Evolutionary conservation across 768 basidiomycete species (phyloP).

Genomic region (Hericium alpestre): DNA sequence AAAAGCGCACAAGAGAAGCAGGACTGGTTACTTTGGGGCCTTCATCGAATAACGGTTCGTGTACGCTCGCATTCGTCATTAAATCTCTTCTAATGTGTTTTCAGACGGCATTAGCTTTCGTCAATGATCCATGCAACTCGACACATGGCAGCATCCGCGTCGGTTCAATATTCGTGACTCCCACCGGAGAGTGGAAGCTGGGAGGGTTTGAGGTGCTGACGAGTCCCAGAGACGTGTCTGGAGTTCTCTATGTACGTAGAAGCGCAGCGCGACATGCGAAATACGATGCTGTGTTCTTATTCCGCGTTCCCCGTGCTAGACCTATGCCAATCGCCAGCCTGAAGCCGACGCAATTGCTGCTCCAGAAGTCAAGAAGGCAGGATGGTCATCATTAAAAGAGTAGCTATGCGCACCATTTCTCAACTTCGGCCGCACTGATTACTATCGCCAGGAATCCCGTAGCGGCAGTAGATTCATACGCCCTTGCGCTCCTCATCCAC

Average conservation of each 20-base stretch:
- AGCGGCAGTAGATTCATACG: conserved; percentile 74
- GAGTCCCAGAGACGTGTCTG: conserved; percentile 65
- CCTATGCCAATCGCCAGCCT: conserved; percentile 52
- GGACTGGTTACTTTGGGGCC: conserved; percentile 90
- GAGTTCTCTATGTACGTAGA: conserved; percentile 69
- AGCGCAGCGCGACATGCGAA: neutral
- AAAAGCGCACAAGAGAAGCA: conserved; percentile 58
- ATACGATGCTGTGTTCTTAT: neutral
- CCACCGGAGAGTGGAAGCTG: conserved; percentile 93
- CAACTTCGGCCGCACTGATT: neutral
- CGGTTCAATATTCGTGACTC: conserved; percentile 81
- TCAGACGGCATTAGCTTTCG: conserved; percentile 31
- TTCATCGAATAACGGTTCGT: conserved; percentile 81
- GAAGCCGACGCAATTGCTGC: conserved; percentile 52
- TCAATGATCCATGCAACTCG: conserved; percentile 75
- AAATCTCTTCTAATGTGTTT: neutral
- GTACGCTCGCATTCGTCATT: neutral
- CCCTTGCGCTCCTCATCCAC: conserved; percentile 79
- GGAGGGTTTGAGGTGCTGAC: conserved; percentile 91
- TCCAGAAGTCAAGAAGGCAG: conserved; percentile 82
- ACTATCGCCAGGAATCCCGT: conserved; percentile 30
- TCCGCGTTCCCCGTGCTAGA: conserved; percentile 32
- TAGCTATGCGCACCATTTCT: conserved; percentile 24
- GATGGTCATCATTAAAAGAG: conserved; percentile 82
- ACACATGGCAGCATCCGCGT: conserved; percentile 73